phyloP scores from a whole-genome alignment of 2,329 filamentous ascomycete species.

The Epichloe typhina region DNA sequence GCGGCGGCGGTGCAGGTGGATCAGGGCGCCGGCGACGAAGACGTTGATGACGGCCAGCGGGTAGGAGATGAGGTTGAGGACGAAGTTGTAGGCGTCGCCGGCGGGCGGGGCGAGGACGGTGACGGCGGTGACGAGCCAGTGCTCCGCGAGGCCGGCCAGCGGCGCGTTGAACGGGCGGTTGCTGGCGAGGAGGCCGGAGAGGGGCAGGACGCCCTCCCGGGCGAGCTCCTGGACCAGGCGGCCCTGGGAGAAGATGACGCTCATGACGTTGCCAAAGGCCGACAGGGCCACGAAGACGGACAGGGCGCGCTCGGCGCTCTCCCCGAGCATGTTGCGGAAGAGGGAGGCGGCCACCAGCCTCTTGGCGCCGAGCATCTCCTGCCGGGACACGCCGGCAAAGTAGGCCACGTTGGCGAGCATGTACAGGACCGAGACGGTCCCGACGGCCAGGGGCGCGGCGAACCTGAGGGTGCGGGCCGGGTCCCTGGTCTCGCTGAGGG shows the following conservation, averaged over 20 bases:
- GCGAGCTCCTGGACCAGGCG: constrained; percentile 53
- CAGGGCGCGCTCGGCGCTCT: constrained; percentile 41
- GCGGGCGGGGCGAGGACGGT: constrained; percentile 55
- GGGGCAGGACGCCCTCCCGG: constrained; percentile 55
- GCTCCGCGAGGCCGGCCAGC: constrained; percentile 46
- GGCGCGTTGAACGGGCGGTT: constrained; percentile 52
- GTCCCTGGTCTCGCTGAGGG: constrained; percentile 50
- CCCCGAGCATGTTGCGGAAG: constrained; percentile 43
- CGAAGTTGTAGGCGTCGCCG: constrained; percentile 53
- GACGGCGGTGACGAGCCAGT: constrained; percentile 50
- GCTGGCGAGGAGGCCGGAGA: constrained; percentile 48
- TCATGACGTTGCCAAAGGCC: constrained; percentile 53
- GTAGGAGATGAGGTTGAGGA: constrained; percentile 50
- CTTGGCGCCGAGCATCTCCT: constrained; percentile 37
- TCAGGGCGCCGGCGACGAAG: constrained; percentile 38
- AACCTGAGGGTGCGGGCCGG: constrained; percentile 51
- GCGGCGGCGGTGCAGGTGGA: constrained; percentile 39
- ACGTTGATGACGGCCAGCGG: constrained; percentile 46
- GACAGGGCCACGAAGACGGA: constrained; percentile 55
- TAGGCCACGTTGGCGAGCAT: constrained; percentile 56
- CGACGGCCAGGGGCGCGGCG: constrained; percentile 48
- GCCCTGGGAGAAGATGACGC: constrained; percentile 56
- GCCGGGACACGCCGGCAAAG: constrained; percentile 44
- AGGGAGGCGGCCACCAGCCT: constrained; percentile 40
- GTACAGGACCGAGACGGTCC: constrained; percentile 46